These are phyloP conservation scores for Nematodospora valgi DNA, from an alignment of 805 yeast species.

Conservation along the genomic window DNA sequence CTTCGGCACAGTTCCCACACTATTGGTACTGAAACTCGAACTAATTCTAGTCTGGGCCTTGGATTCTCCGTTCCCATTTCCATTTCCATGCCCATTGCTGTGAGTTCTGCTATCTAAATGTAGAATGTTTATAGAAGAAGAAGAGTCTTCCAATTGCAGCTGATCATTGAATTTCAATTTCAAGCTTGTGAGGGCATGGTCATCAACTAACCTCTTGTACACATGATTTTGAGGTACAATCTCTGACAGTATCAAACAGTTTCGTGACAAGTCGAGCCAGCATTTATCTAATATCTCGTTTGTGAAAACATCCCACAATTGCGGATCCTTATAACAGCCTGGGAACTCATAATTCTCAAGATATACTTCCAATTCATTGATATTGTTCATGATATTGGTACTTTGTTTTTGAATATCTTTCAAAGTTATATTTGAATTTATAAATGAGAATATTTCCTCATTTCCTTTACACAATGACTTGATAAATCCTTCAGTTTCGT, in stretches of 20 bases:
- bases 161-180: constrained; percentile 29
- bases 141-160: neutral
- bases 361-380: constrained; percentile 25
- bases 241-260: constrained; percentile 29
- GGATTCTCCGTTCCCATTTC: too few species aligned
- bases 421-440: constrained; percentile 39
- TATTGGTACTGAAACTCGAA: constrained; percentile 19
- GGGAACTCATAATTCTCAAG: constrained; percentile 34
- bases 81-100: too few species aligned
- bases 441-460: constrained; percentile 36
- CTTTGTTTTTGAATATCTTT: constrained; percentile 42
- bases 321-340: constrained; percentile 18
- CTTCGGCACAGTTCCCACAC: constrained; percentile 18
- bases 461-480: constrained; percentile 33
- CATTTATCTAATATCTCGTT: constrained; percentile 23
- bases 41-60: too few species aligned
- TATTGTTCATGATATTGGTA: constrained; percentile 27
- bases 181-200: constrained; percentile 26
- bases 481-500: constrained; percentile 58
- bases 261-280: constrained; percentile 28
- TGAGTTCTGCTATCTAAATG: neutral
- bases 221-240: constrained; percentile 15
- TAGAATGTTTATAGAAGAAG: constrained; percentile 3
- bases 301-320: constrained; percentile 35
- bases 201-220: constrained; percentile 27